Percentiles rank a stretch among this genome's conserved stretches.
These are phyloP conservation scores for Diaporthe sp. DNA, from an alignment of 2,329 filamentous ascomycete species.

Conservation along the genomic window DNA sequence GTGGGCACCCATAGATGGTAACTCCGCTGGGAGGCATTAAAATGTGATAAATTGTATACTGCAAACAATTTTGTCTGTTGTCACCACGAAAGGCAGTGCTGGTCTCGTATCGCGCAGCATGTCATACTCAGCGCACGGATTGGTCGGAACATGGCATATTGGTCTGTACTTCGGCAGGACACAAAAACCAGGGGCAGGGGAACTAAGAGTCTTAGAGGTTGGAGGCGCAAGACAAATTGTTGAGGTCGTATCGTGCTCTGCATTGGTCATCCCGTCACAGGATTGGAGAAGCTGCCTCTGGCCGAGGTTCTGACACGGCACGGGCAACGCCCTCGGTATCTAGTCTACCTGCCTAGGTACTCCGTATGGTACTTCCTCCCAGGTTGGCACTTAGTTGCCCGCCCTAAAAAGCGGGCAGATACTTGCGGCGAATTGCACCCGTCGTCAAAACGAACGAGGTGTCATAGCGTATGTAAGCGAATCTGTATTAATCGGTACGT, in stretches of 20 bases:
- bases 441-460: not conserved
- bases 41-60: not conserved
- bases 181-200: slow-evolving; percentile 2
- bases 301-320: slow-evolving; percentile 21
- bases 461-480: not conserved
- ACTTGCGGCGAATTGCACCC: not conserved
- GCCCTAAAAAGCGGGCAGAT: not conserved
- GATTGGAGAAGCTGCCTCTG: slow-evolving; percentile 6
- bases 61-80: not conserved
- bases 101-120: not conserved
- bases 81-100: not conserved
- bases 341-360: too few relatives aligned
- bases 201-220: not conserved
- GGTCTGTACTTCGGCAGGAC: not conserved
- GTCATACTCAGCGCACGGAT: not conserved
- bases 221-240: slow-evolving; percentile 4
- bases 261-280: slow-evolving; percentile 6
- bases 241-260: slow-evolving; percentile 12
- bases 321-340: not conserved
- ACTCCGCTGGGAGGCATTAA: not conserved
- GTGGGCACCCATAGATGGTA: not conserved
- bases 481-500: not conserved
- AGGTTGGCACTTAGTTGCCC: not conserved
- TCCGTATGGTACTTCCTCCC: not conserved
- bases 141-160: not conserved